These are phyloP conservation scores for Astrephomene gubernaculifera DNA, from an alignment of 139 green algal genomes.

Conservation along the genomic window DNA sequence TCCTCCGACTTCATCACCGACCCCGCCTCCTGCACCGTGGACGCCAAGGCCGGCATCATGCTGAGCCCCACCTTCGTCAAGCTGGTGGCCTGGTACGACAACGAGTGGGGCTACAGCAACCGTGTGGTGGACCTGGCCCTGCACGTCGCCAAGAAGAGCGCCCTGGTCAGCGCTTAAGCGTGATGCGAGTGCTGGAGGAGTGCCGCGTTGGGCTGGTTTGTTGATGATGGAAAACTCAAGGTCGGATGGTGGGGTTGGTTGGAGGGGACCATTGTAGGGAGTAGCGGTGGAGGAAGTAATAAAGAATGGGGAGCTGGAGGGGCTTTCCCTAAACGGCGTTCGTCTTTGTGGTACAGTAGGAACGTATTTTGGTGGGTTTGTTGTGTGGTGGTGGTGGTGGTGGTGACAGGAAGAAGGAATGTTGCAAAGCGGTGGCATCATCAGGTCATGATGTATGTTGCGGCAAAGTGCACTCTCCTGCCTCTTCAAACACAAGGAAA, in stretches of 20 bases:
- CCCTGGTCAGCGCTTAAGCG: constrained; percentile 30
- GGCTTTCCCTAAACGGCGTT: no score
- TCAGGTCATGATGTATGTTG: no score
- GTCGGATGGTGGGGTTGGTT: neutral
- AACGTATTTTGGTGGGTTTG: no score
- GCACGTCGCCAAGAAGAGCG: constrained; percentile 68
- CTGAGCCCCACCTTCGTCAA: constrained; percentile 81
- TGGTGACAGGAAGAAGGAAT: no score
- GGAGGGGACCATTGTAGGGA: neutral
- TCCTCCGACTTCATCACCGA: constrained; percentile 92
- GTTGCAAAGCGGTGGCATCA: no score
- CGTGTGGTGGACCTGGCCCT: constrained; percentile 79
- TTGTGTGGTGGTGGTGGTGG: no score
- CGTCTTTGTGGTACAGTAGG: no score
- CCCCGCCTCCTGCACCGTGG: constrained; percentile 85
- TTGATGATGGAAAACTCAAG: no score
- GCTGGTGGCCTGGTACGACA: constrained; percentile 98
- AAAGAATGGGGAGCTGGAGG: neutral
- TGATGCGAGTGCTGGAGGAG: neutral
- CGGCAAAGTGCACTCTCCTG: no score
- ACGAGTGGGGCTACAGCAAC: constrained; percentile 90
- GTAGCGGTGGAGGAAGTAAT: neutral
- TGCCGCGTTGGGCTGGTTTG: neutral
- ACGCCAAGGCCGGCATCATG: constrained; percentile 92
- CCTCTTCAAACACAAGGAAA: no score